Evolutionary conservation across 352 stramenopile species (phyloP).

Genomic region (Globisporangium barbulae): DNA sequence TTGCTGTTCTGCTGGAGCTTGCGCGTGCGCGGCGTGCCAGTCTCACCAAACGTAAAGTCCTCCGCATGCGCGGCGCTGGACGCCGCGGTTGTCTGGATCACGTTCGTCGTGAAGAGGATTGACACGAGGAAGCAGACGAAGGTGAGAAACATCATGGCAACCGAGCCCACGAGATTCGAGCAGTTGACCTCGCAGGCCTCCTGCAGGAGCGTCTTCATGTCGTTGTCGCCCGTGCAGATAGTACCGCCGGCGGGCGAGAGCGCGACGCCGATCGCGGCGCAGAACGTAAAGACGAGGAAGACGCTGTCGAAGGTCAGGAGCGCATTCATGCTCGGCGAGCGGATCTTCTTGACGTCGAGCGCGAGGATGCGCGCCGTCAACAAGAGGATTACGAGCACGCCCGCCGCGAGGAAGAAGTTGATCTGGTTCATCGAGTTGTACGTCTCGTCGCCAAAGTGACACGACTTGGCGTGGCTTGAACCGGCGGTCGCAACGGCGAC

Average conservation of each 20-base stretch:
- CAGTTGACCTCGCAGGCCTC: slow-evolving; percentile 69
- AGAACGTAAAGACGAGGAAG: slow-evolving; percentile 59
- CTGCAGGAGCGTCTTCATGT: slow-evolving; percentile 45
- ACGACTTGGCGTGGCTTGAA: slow-evolving; percentile 46
- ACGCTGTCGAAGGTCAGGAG: slow-evolving; percentile 47
- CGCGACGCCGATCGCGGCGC: slow-evolving; percentile 45
- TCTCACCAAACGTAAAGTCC: slow-evolving; percentile 53
- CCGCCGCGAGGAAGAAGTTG: slow-evolving; percentile 53
- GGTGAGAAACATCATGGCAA: slow-evolving; percentile 50
- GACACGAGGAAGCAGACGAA: slow-evolving; percentile 54
- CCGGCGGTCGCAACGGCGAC: slow-evolving; percentile 36
- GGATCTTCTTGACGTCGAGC: slow-evolving; percentile 59
- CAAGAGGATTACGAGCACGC: slow-evolving; percentile 31
- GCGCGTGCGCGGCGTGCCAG: slow-evolving; percentile 29
- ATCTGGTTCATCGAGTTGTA: slow-evolving; percentile 53
- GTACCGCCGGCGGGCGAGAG: slow-evolving; percentile 48
- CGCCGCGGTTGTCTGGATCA: slow-evolving; percentile 24
- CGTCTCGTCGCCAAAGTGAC: slow-evolving; percentile 41
- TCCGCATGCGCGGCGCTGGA: slow-evolving; percentile 18
- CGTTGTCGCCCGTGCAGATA: slow-evolving; percentile 48
- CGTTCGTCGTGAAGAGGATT: slow-evolving; percentile 47
- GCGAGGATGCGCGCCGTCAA: slow-evolving; percentile 35
- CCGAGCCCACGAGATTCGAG: slow-evolving; percentile 46
- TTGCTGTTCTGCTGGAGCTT: slow-evolving; percentile 29
- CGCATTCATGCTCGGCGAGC: slow-evolving; percentile 32